Evolutionary conservation across 208 protist species (phyloP).

Genomic region (Trypanosoma avium): DNA sequence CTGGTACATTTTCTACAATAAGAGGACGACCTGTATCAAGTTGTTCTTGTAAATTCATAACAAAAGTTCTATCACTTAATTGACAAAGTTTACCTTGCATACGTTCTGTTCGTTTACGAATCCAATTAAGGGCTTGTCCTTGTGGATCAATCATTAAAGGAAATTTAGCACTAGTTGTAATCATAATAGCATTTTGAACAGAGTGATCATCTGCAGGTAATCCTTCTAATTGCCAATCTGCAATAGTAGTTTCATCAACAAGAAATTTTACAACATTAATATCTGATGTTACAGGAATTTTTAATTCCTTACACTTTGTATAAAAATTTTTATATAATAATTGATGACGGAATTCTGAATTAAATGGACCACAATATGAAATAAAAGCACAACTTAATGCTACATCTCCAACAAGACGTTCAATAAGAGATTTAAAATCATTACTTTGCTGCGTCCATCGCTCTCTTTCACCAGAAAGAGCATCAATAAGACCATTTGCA

Average conservation of each 20-base stretch:
- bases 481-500: slow-evolving; percentile 96
- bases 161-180: slow-evolving; percentile 95
- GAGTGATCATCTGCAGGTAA: slow-evolving; percentile 98
- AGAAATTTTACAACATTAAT: slow-evolving; percentile 97
- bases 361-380: slow-evolving; percentile 98
- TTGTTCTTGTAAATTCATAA: slow-evolving; percentile 93
- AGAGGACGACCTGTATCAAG: slow-evolving; percentile 88
- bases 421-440: slow-evolving; percentile 95
- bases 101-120: slow-evolving; percentile 88
- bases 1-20: slow-evolving; percentile 97
- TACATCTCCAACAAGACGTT: slow-evolving; percentile 96
- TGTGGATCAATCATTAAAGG: slow-evolving; percentile 99
- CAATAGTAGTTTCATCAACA: slow-evolving; percentile 95
- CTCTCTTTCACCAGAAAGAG: slow-evolving; percentile 96
- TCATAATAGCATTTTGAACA: slow-evolving; percentile 99
- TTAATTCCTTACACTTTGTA: slow-evolving; percentile 89
- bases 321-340: slow-evolving; percentile 94
- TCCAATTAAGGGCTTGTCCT: slow-evolving; percentile 97
- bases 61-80: slow-evolving; percentile 94
- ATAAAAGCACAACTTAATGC: slow-evolving; percentile 98
- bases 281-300: slow-evolving; percentile 91
- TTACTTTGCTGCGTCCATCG: slow-evolving; percentile 97
- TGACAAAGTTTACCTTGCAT: slow-evolving; percentile 89
- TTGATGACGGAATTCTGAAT: slow-evolving; percentile 95
- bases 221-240: slow-evolving; percentile 98